These are phyloP conservation scores for Sporobolomyces pararoseus DNA, from an alignment of 768 basidiomycete species.

Conservation along the genomic window DNA sequence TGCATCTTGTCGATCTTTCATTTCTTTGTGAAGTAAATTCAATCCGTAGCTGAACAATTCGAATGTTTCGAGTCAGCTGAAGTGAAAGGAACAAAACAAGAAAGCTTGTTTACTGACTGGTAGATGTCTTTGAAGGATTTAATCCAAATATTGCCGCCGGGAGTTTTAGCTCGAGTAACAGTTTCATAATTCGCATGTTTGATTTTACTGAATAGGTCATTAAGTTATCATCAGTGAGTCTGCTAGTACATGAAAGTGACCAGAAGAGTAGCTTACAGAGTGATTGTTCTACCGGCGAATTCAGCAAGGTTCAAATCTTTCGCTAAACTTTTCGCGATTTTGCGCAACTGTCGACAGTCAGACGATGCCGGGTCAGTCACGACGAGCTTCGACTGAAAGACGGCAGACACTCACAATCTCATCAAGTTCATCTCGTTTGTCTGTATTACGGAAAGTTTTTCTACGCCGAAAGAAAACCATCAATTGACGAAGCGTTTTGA, in stretches of 20 bases:
- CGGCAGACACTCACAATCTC: constrained; percentile 17
- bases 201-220: constrained; percentile 57
- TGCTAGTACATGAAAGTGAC: too few species aligned
- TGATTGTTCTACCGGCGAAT: constrained; percentile 84
- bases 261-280: constrained; percentile 53
- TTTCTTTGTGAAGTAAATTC: constrained; percentile 72
- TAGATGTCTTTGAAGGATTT: constrained; percentile 63
- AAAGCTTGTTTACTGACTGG: too few species aligned
- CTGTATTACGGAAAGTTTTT: constrained; percentile 16
- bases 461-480: neutral
- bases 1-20: constrained; percentile 53
- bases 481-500: neutral
- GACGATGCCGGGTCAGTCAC: neutral
- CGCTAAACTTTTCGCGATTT: constrained; percentile 75
- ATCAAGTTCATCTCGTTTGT: constrained; percentile 9
- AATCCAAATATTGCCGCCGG: constrained; percentile 63
- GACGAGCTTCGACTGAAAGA: neutral
- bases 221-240: neutral
- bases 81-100: too few species aligned
- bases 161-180: constrained; percentile 77
- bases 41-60: constrained; percentile 66
- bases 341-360: constrained; percentile 64
- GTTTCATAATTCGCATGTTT: constrained; percentile 90
- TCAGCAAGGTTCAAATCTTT: constrained; percentile 71
- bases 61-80: too few species aligned